These are phyloP conservation scores for Euphrasia arctica DNA, from an alignment of 305 asterid species.

Conservation along the genomic window DNA sequence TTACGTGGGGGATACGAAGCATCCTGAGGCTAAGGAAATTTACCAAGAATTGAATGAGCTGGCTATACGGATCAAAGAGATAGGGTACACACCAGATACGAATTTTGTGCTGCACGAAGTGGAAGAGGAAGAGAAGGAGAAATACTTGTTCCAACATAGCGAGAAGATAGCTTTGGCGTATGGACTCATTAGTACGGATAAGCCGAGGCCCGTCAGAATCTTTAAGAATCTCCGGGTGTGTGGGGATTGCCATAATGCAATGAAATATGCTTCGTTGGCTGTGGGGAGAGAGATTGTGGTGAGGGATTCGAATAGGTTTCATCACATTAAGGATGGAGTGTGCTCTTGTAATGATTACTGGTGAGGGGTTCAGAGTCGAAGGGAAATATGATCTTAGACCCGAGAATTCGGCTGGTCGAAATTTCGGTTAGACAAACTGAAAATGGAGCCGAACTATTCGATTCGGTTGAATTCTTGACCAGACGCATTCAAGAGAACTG, in stretches of 20 bases:
- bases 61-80: slow-evolving; percentile 43
- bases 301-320: slow-evolving; percentile 88
- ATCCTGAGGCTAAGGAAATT: slow-evolving; percentile 63
- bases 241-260: slow-evolving; percentile 79
- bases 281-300: slow-evolving; percentile 74
- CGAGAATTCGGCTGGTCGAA: no score
- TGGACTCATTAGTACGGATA: slow-evolving; percentile 70
- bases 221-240: slow-evolving; percentile 87
- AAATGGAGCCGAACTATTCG: no score
- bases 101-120: slow-evolving; percentile 76
- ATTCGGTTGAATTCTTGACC: no score
- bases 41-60: slow-evolving; percentile 50
- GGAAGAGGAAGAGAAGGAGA: slow-evolving; percentile 80
- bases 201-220: slow-evolving; percentile 54
- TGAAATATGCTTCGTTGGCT: slow-evolving; percentile 66
- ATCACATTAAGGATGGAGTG: slow-evolving; percentile 64
- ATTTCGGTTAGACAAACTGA: no score
- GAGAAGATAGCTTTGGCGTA: slow-evolving; percentile 85
- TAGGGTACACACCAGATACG: slow-evolving; percentile 76
- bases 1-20: slow-evolving; percentile 76
- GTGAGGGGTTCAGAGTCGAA: slow-evolving; percentile 33
- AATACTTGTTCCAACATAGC: slow-evolving; percentile 72
- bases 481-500: no score
- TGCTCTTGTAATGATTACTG: slow-evolving; percentile 96
- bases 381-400: no score